Percentiles rank a stretch among this genome's conserved stretches.
These are phyloP conservation scores for barrel medic (Medicago truncatula) DNA, from an alignment of 306 rosid genomes.

Conservation along the genomic window DNA sequence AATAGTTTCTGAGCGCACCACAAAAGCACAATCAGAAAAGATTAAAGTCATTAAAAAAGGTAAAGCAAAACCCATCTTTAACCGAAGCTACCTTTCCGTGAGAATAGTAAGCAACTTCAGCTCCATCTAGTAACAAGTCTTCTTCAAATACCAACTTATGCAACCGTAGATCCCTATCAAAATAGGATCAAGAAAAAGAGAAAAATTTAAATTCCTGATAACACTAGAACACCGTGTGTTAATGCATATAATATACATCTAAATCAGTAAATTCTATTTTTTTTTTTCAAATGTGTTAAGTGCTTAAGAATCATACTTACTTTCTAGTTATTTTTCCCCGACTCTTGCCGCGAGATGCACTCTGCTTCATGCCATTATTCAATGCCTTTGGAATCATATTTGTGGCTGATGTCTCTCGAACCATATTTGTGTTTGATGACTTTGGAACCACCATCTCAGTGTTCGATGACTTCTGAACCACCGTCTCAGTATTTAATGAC, in stretches of 20 bases:
- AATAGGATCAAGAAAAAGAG: slow-evolving; percentile 15
- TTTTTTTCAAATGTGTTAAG: not conserved
- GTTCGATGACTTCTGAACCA: slow-evolving; percentile 41
- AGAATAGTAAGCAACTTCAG: slow-evolving; percentile 79
- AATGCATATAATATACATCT: not conserved
- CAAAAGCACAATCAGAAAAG: slow-evolving; percentile 44
- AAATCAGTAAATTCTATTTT: not conserved
- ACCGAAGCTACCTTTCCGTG: slow-evolving; percentile 70
- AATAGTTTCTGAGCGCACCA: slow-evolving; percentile 64
- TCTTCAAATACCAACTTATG: slow-evolving; percentile 91
- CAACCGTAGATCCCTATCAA: slow-evolving; percentile 77
- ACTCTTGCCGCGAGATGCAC: slow-evolving; percentile 64
- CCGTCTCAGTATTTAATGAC: slow-evolving; percentile 1
- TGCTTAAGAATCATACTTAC: slow-evolving; percentile 46
- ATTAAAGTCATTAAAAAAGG: slow-evolving; percentile 6
- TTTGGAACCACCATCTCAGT: slow-evolving; percentile 48
- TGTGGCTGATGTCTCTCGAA: slow-evolving; percentile 40
- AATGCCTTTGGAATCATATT: slow-evolving; percentile 43
- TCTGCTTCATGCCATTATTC: slow-evolving; percentile 56
- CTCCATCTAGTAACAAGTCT: slow-evolving; percentile 79
- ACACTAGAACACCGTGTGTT: slow-evolving; percentile 9
- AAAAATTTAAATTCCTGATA: slow-evolving; percentile 8
- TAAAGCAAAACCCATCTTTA: slow-evolving; percentile 10
- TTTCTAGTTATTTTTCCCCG: slow-evolving; percentile 86
- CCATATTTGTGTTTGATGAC: slow-evolving; percentile 9